phyloP scores from a whole-genome alignment of 2,329 filamentous ascomycete species.

The Penicillium frequentans region DNA sequence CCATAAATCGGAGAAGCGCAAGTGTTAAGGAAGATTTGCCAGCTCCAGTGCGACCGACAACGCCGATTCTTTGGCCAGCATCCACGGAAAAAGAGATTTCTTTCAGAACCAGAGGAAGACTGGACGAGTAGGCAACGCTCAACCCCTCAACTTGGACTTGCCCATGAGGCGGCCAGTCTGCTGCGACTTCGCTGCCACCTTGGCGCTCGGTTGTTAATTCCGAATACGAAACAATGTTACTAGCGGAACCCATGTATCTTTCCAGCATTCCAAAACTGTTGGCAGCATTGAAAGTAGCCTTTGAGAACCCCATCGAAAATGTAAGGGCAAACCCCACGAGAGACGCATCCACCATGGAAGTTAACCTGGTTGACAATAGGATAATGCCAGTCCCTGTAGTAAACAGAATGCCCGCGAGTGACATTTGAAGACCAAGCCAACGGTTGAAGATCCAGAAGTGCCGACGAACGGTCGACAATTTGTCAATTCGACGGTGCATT shows the following conservation, averaged over 20 bases:
- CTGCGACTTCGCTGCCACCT: conserved; percentile 61
- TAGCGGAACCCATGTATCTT: background rate
- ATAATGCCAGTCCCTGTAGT: background rate
- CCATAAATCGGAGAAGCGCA: conserved; percentile 25
- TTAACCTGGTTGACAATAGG: background rate
- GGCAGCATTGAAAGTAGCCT: background rate
- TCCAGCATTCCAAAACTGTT: background rate
- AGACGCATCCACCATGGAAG: background rate
- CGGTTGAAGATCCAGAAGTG: background rate
- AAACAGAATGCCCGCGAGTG: background rate
- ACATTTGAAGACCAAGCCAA: background rate
- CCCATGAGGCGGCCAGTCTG: conserved; percentile 74
- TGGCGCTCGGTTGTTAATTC: conserved; percentile 19
- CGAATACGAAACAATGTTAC: background rate
- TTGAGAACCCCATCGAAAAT: background rate
- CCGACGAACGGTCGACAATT: background rate
- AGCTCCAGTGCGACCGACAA: conserved; percentile 67
- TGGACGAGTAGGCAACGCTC: conserved; percentile 64
- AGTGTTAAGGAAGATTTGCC: conserved; percentile 29
- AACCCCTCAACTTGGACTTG: conserved; percentile 70
- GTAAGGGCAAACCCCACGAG: background rate
- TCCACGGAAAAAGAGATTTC: background rate
- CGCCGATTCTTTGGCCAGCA: background rate
- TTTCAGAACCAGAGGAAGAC: background rate
- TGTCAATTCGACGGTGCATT: background rate